Base-by-base conservation (phyloP, 2,329 filamentous ascomycete species). In the Penicillium sp. region DNA sequence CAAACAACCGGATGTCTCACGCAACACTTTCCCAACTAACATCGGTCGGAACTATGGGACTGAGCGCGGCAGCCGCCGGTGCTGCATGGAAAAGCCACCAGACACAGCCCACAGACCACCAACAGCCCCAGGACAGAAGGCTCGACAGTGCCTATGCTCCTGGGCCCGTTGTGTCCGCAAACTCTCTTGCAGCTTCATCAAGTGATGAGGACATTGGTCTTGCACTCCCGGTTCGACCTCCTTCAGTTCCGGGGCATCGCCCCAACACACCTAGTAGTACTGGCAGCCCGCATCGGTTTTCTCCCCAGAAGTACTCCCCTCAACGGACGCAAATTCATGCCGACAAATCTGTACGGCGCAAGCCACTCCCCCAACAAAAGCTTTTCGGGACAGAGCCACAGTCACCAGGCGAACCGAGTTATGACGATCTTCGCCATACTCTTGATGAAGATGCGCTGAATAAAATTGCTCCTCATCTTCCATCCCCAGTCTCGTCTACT, bases 1-100 rank as follows among this genome's bases (percentile, higher is more conserved):
- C 89, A 50, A 94, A 91, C 64, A 92, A 88, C 64, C 87, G 91
- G 22, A 86, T 97, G 71, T 96, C 94, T 26, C 84, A 82, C 63
- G 86, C 86, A 1, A 97, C 93, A 1, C 79, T 97, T 44, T 82
- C 87, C 43, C 91, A 97, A 69, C 81, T 97, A 70, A 85, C 85
- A 32, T 88, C 87, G 62, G 89, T 88, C 44, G 85, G 84, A 52
- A 83, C 82, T 22, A 72, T 84, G 47, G 69, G 77, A 45, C 69
- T 69, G 64, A 51, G 69, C 58, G 62, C 68, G 56, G 74, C 75
- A 39, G 70, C 71, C 22, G 73, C 60, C 40, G 69, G 71, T 24
- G 74, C 59, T 31, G 72, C 52, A 70, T 73, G 53, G 71, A 74
- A 53, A 67, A 73, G 56, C 72, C 76, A 49, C 16, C 59, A 59